Base-by-base conservation (phyloP, 1,139 yeast genomes). In the Lodderomyces theae region DNA sequence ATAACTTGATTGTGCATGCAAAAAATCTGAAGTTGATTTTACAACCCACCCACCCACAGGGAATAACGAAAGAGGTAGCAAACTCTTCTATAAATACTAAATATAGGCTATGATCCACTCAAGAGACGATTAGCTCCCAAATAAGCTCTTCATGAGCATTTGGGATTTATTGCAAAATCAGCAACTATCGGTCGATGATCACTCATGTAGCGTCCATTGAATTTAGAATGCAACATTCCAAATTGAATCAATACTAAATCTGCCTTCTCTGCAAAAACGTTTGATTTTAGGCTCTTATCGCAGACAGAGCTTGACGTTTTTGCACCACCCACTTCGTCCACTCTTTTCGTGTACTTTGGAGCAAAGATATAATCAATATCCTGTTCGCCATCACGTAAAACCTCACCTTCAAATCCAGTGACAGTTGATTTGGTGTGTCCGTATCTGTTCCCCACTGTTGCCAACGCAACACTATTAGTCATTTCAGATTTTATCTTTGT, bases 181-280 rank as follows among this genome's bases (percentile, higher is more conserved):
- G 73, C 77, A 21, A 74, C 69, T 18, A 77, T 53, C 1, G 82
- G 83, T 37, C 82, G 63, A 53, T 77, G 82, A 49, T 77, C 82
- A 51, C 80, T 74, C 54, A 72, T 66, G 43, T 66, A 70, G 13
- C 58, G 52, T 2, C 72, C 74, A 40, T 68, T 63, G 47, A 61
- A 76, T 43, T 65, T 63, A 16, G 77, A 69, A 44, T 72, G 78
- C 29, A 76, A 57, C 46, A 78, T 65, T 2, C 71, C 81, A 55
- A 63, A 75, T 8, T 64, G 60, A 16, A 50, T 48, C 22, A 64
- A 49, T 38, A 50, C 50, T 22, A 66, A 45, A 22, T 51, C 49
- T n/a, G 57, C 45, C 24, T 49, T 45, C 23, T 54, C 49, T 12
- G 16, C 26, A 12, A 35, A 35, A 5, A 15, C 18, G 16, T 25